Evolutionary conservation across 495 filamentous ascomycete species (phyloP).

Genomic region (Penicillium samsonianum): DNA sequence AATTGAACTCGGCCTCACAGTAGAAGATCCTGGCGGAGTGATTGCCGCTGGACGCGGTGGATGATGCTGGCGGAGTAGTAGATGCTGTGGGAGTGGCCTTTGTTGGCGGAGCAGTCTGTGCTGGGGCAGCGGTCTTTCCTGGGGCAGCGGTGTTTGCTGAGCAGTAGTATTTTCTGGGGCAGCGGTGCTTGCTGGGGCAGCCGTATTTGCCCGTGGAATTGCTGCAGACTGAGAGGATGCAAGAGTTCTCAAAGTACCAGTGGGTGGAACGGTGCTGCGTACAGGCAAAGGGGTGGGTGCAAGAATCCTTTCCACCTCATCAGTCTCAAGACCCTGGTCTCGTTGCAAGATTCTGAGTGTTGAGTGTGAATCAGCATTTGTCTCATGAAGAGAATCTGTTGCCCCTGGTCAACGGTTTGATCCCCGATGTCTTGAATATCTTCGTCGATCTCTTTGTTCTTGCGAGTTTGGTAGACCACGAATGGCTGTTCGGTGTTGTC

Average conservation of each 20-base stretch:
- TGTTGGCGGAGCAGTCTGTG: background rate
- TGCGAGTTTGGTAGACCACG: conserved; percentile 10
- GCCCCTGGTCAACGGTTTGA: too few relatives aligned
- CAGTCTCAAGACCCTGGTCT: background rate
- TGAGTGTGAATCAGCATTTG: background rate
- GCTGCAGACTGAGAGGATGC: background rate
- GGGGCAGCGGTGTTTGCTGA: background rate
- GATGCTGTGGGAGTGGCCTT: background rate
- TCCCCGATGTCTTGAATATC: background rate
- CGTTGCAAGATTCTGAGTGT: background rate
- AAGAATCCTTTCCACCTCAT: background rate
- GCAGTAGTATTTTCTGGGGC: too few relatives aligned
- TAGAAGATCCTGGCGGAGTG: background rate
- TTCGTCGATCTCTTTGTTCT: conserved; percentile 6
- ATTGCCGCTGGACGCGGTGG: background rate
- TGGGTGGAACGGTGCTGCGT: background rate
- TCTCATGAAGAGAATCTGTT: background rate
- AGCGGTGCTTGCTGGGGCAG: too few relatives aligned
- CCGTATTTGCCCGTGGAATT: too few relatives aligned
- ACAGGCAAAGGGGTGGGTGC: background rate
- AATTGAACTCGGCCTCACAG: background rate
- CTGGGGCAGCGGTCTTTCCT: background rate
- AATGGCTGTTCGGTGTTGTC: background rate
- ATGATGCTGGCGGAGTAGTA: background rate
- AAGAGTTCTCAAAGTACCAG: background rate